phyloP scores from a whole-genome alignment of 345 rosid species.

The Lepidium aucheri region DNA sequence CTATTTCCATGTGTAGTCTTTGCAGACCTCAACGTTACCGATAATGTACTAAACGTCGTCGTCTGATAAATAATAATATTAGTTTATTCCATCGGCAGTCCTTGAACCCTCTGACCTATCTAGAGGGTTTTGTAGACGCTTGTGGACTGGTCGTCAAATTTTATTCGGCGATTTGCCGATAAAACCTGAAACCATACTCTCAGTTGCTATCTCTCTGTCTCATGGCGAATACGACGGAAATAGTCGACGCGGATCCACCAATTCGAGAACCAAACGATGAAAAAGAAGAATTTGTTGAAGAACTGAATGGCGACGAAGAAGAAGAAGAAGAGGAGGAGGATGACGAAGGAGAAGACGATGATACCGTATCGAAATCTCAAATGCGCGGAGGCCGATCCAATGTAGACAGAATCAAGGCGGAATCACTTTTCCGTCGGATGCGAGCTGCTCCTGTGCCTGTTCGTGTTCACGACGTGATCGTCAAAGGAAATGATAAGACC shows the following conservation, averaged over 20 bases:
- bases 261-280: conserved; percentile 3
- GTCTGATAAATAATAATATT: not conserved
- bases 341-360: conserved; percentile 29
- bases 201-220: not conserved
- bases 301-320: conserved; percentile 15
- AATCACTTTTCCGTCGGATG: conserved; percentile 43
- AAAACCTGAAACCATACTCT: conserved; percentile 1
- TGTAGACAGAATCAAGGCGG: conserved; percentile 33
- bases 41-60: not conserved
- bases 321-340: conserved; percentile 33
- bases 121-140: not conserved
- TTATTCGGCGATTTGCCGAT: not conserved
- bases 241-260: conserved; percentile 2
- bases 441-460: conserved; percentile 44
- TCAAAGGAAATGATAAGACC: conserved; percentile 75
- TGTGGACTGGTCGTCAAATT: conserved; percentile 11
- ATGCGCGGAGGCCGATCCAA: conserved; percentile 28
- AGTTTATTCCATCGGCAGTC: not conserved
- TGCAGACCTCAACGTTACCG: not conserved
- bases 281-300: conserved; percentile 6
- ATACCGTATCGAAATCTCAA: conserved; percentile 11
- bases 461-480: conserved; percentile 78
- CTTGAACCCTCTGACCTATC: not conserved
- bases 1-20: too few relatives aligned
- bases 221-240: conserved; percentile 21